Base-by-base conservation (phyloP, 192 early-diverging fungal genomes). In the Powellomyces hirtus region DNA sequence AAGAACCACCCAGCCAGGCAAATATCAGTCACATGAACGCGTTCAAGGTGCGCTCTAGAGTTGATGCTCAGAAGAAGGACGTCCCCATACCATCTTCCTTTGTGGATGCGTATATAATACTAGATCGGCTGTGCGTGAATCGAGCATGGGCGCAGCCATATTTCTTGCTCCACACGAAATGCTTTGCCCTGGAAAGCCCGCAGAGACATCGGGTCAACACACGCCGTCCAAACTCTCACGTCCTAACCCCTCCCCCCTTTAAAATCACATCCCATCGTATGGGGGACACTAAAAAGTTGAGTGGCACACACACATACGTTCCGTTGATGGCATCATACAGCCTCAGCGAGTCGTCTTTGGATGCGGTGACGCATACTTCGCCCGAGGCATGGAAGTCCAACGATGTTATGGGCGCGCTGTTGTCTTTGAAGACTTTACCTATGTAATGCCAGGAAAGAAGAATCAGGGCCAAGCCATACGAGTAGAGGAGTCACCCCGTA, bases 71-170 rank as follows among this genome's bases (percentile, higher is more conserved):
- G 42, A 63, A 14, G 38, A 1, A 72, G 38, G 65, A 11, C 40
- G 40, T 53, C 51, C 30, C 53, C 64, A 8, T 77, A 91, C 90
- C 83, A 77, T 96, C 90, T 70, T 91, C 89, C 70, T 98, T 98
- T 62, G 94, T 97, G 4, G 95, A 97, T 8, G 92, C 91, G 72
- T 97, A 91, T 29, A 97, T 81, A 30, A 98, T 85, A 67, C 82
- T 90, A 20, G 85, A 90, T 8, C 77, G 65, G 46, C 84, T 78
- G 75, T 94, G 92, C 13, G 95, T 96, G 66, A 98, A 98, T 22
- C 88, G 83, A 1, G 92, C 94, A 29, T 94, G 73, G 34, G 88
- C 80, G 55, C 94, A 94, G 6, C 97, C 97, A 70, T 98, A 98
- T 49, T 98, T 98, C 81, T 97, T 95, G 72, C 92, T 94, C 71